phyloP scores from a whole-genome alignment of 768 basidiomycete species.

The Lactifluus echinatus region DNA sequence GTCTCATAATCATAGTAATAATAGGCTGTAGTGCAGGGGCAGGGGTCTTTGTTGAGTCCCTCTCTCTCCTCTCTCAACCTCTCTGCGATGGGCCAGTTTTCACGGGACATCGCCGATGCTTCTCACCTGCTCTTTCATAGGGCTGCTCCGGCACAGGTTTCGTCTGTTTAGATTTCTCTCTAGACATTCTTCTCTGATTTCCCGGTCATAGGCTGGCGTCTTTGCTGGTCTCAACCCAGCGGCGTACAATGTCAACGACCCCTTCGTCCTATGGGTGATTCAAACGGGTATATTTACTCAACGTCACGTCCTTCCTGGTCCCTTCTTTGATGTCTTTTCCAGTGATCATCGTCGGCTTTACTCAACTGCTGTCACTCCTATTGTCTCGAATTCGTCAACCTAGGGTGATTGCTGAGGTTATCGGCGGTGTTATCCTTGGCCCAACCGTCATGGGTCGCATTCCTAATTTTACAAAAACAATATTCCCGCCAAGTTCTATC shows the following conservation, averaged over 20 bases:
- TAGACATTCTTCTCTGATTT: not conserved
- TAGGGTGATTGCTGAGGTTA: constrained; percentile 87
- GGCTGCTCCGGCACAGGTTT: constrained; percentile 27
- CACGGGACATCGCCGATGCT: constrained; percentile 29
- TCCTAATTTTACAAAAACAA: constrained; percentile 47
- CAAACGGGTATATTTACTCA: constrained; percentile 49
- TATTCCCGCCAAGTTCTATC: constrained; percentile 36
- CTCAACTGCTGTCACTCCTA: constrained; percentile 58
- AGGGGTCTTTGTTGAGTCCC: no score
- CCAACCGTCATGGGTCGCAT: constrained; percentile 65
- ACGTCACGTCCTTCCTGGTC: not conserved
- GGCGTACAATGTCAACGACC: constrained; percentile 51
- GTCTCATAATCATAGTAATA: no score
- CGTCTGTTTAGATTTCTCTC: not conserved
- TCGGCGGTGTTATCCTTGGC: constrained; percentile 84
- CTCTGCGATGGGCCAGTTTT: constrained; percentile 41
- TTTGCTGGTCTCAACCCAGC: constrained; percentile 71
- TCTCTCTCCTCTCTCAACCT: not conserved
- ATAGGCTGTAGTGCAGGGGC: no score
- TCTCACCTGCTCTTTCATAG: constrained; percentile 32
- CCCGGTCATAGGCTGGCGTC: constrained; percentile 52
- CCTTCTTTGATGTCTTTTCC: constrained; percentile 2
- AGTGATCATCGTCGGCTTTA: constrained; percentile 77
- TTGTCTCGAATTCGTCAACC: constrained; percentile 75
- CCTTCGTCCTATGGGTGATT: constrained; percentile 68